These are phyloP conservation scores for Oenanthe javanica DNA, from an alignment of 140 eudicot species.

Conservation along the genomic window DNA sequence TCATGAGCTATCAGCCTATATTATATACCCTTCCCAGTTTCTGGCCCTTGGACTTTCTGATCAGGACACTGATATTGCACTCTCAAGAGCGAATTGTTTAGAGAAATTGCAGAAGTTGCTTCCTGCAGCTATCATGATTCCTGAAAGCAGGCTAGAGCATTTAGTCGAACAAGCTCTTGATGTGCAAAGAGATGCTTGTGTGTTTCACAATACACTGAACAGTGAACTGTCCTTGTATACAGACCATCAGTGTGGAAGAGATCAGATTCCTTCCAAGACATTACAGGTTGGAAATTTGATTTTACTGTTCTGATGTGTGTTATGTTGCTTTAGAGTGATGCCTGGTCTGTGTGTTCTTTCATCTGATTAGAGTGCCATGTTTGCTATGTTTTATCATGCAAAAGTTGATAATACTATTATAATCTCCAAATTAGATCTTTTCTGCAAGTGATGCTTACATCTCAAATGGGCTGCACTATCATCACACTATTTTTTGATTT, in stretches of 20 bases:
- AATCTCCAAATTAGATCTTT: not conserved
- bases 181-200: conserved; percentile 43
- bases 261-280: conserved; percentile 50
- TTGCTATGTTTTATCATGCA: not conserved
- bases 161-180: conserved; percentile 69
- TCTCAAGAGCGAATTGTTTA: conserved; percentile 31
- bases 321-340: not conserved
- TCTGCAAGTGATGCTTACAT: not conserved
- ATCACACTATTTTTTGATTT: not conserved
- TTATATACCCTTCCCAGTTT: conserved; percentile 26
- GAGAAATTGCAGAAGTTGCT: conserved; percentile 45
- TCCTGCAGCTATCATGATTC: conserved; percentile 53
- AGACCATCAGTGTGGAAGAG: conserved; percentile 65
- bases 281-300: conserved; percentile 32
- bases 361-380: not conserved
- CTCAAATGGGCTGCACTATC: not conserved
- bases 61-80: conserved; percentile 12
- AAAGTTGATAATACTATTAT: not conserved
- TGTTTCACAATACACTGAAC: conserved; percentile 49
- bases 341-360: not conserved
- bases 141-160: conserved; percentile 43
- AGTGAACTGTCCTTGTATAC: conserved; percentile 39
- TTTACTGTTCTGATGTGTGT: not conserved
- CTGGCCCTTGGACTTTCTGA: conserved; percentile 12
- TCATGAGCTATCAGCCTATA: conserved; percentile 36